These are phyloP conservation scores for Pythium vanterpoolii DNA, from an alignment of 352 stramenopile species.

Conservation along the genomic window DNA sequence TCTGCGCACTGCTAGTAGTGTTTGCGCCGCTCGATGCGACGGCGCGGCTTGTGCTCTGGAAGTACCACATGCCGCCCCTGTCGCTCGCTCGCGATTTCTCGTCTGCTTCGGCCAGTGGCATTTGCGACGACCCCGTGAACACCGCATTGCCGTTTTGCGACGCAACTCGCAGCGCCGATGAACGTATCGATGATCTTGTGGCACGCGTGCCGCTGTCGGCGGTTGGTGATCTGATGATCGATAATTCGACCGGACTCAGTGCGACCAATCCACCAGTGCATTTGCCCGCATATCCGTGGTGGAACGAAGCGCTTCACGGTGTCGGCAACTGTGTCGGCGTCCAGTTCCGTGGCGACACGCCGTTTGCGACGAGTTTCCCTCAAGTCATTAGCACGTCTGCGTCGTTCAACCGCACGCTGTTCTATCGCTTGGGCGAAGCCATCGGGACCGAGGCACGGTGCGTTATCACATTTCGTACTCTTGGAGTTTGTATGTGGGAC, in stretches of 20 bases:
- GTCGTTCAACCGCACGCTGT: conserved; percentile 89
- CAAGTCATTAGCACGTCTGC: conserved; percentile 71
- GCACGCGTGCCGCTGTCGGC: conserved; percentile 57
- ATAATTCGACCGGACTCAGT: conserved; percentile 40
- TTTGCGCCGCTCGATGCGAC: not conserved
- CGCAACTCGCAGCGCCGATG: conserved; percentile 35
- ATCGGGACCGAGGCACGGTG: conserved; percentile 80
- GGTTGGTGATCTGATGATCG: conserved; percentile 63
- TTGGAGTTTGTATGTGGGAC: not conserved
- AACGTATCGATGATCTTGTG: conserved; percentile 69
- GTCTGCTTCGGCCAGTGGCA: conserved; percentile 18
- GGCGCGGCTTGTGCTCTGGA: conserved; percentile 6
- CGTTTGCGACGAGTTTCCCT: conserved; percentile 87
- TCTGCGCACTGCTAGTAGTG: not conserved
- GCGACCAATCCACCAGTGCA: conserved; percentile 18
- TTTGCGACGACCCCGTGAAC: conserved; percentile 48
- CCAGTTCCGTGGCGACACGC: conserved; percentile 42
- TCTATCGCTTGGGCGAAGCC: conserved; percentile 60
- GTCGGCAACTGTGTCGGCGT: conserved; percentile 71
- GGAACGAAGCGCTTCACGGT: conserved; percentile 88
- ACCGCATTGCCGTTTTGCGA: conserved; percentile 69
- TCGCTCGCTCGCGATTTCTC: not conserved
- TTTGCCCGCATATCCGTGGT: conserved; percentile 84
- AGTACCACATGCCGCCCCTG: not conserved
- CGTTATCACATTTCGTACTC: not conserved